A percentile compares a stretch with the other conserved stretches of the same genome.
Evolutionary conservation across 306 rosid species (phyloP).

Genomic region (Gynostemma pentaphyllum): DNA sequence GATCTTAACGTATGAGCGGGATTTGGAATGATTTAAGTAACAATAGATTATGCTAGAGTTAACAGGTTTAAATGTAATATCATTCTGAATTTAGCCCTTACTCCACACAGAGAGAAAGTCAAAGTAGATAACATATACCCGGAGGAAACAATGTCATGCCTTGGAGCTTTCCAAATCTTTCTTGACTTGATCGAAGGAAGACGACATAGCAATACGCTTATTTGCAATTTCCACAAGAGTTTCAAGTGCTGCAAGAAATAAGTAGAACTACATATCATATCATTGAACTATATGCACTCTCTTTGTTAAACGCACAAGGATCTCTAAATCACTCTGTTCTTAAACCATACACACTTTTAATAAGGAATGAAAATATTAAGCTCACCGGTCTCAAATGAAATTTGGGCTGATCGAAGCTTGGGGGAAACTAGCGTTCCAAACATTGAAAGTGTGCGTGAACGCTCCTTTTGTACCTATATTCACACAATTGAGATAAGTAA

Average conservation of each 20-base stretch:
- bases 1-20: not conserved
- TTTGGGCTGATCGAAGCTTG: slow-evolving; percentile 71
- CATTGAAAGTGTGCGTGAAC: slow-evolving; percentile 43
- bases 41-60: not conserved
- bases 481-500: slow-evolving; percentile 5
- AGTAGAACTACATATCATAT: not conserved
- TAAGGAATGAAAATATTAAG: not conserved
- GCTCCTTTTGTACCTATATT: slow-evolving; percentile 52
- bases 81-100: too few species aligned
- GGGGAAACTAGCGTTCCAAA: slow-evolving; percentile 84
- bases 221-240: slow-evolving; percentile 66
- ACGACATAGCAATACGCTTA: slow-evolving; percentile 39
- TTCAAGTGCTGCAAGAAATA: slow-evolving; percentile 52
- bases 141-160: not conserved
- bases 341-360: not conserved
- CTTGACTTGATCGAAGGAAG: slow-evolving; percentile 38
- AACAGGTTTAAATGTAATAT: not conserved
- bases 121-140: not conserved
- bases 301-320: too few species aligned
- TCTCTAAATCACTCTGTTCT: too few species aligned
- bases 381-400: slow-evolving; percentile 76
- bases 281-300: not conserved
- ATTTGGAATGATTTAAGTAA: not conserved
- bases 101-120: too few species aligned
- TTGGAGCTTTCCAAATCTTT: slow-evolving; percentile 23